A percentile compares a stretch with the other conserved stretches of the same genome.
Conservation (phyloP, 1,284 basidiomycete species). For the Ganoderma meredithae region DNA sequence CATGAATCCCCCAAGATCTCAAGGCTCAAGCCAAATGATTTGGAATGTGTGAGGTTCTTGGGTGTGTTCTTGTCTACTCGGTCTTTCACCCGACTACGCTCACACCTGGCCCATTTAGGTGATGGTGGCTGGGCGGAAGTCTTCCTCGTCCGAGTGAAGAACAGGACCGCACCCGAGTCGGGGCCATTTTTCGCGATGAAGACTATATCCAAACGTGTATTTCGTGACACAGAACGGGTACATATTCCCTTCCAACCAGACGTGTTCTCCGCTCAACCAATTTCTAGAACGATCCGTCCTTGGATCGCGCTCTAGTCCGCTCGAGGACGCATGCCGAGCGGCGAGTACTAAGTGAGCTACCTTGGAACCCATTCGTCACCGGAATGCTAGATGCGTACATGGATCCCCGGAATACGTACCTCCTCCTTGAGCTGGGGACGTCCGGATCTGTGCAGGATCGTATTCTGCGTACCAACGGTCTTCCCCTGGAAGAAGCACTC, state of each 20-base stretch:
- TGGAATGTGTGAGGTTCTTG: slow-evolving; percentile 20
- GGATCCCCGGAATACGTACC: slow-evolving; percentile 56
- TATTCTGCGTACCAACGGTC: slow-evolving; percentile 43
- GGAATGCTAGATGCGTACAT: slow-evolving; percentile 52
- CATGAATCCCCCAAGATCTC: not conserved
- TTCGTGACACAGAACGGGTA: slow-evolving; percentile 42
- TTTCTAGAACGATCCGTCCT: slow-evolving; percentile 15
- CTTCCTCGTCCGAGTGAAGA: slow-evolving; percentile 46
- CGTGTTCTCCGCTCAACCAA: not conserved
- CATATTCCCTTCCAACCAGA: slow-evolving; percentile 15
- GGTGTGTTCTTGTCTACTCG: slow-evolving; percentile 2
- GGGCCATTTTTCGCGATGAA: slow-evolving; percentile 52
- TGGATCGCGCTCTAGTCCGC: slow-evolving; percentile 13
- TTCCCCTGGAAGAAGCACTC: slow-evolving; percentile 43
- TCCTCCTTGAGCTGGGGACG: slow-evolving; percentile 56
- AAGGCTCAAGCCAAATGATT: slow-evolving; percentile 15
- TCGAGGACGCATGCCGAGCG: slow-evolving; percentile 50
- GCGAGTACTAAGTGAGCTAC: slow-evolving; percentile 45
- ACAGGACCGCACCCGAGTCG: slow-evolving; percentile 39
- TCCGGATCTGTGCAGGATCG: slow-evolving; percentile 49
- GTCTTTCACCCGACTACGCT: not conserved
- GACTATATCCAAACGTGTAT: slow-evolving; percentile 44
- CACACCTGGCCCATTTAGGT: slow-evolving; percentile 11
- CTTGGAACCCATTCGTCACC: slow-evolving; percentile 60
- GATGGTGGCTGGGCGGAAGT: slow-evolving; percentile 38